phyloP scores from a whole-genome alignment of 2,329 filamentous ascomycete genomes.

The Aspergillus neoniger region DNA sequence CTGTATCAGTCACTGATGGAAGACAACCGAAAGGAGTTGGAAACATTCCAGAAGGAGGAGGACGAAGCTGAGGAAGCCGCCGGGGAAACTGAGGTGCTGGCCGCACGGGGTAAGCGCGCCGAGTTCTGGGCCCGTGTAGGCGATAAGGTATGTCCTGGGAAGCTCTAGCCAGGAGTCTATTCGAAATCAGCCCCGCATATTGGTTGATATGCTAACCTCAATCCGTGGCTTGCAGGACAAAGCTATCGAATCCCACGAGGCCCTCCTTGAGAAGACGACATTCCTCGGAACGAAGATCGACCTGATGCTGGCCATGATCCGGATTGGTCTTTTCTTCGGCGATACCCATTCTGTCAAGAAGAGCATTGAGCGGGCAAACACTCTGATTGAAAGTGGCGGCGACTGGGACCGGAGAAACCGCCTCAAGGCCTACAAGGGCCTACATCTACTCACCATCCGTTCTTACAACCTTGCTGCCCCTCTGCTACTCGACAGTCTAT shows the following conservation, averaged over 20 bases:
- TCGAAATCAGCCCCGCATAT: background rate
- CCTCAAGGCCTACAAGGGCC: conserved; percentile 95
- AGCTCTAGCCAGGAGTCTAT: background rate
- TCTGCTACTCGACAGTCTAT: conserved; percentile 91
- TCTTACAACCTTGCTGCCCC: conserved; percentile 88
- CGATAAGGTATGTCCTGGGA: conserved; percentile 71
- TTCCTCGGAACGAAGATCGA: conserved; percentile 97
- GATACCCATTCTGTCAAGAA: conserved; percentile 92
- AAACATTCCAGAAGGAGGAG: conserved; percentile 77
- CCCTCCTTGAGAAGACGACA: conserved; percentile 94
- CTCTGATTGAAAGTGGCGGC: conserved; percentile 88
- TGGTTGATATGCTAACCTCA: conserved; percentile 5
- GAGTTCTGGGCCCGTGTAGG: conserved; percentile 95
- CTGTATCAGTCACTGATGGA: conserved; percentile 76
- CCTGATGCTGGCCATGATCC: conserved; percentile 92
- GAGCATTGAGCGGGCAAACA: conserved; percentile 84
- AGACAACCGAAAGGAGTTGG: conserved; percentile 77
- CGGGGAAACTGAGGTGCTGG: conserved; percentile 91
- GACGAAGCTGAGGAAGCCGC: conserved; percentile 95
- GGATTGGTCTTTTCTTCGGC: conserved; percentile 92
- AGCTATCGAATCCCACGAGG: conserved; percentile 88
- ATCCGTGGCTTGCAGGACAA: conserved; percentile 68
- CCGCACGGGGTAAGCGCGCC: conserved; percentile 88
- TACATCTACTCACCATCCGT: conserved; percentile 88
- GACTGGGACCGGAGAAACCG: conserved; percentile 99